Percentiles rank a stretch among this genome's conserved stretches.
Evolutionary conservation across 345 rosid genomes (phyloP).

Genomic region (Brassica cretica): DNA sequence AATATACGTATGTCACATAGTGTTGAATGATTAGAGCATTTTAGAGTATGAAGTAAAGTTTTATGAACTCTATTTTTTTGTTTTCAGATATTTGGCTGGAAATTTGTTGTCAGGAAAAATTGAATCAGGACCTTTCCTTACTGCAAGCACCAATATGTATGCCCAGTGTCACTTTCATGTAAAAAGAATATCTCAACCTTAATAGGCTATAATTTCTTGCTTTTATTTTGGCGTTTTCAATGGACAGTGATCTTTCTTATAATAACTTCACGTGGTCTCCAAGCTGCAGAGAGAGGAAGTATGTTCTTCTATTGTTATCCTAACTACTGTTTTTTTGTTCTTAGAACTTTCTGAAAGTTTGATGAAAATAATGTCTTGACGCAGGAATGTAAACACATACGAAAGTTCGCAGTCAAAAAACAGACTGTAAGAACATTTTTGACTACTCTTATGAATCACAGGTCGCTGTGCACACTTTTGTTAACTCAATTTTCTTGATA

Average conservation of each 20-base stretch:
- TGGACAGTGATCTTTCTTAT: constrained; percentile 41
- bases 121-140: constrained; percentile 39
- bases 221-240: neutral
- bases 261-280: constrained; percentile 42
- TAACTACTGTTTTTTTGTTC: neutral
- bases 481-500: constrained; percentile 15
- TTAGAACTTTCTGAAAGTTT: neutral
- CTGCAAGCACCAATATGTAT: constrained; percentile 42
- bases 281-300: constrained; percentile 35
- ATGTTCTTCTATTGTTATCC: constrained; percentile 2
- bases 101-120: constrained; percentile 37
- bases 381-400: constrained; percentile 40
- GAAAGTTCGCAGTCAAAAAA: constrained; percentile 27
- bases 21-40: neutral
- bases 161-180: neutral
- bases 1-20: constrained; percentile 29
- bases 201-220: constrained; percentile 7
- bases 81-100: constrained; percentile 38
- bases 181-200: neutral
- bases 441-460: neutral
- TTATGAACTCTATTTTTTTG: neutral
- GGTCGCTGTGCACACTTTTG: neutral
- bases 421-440: constrained; percentile 32
- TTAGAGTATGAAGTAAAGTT: neutral
- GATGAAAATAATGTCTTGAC: neutral